Base-by-base conservation (phyloP, 129 eudicot genomes). In the Saposhnikovia divaricata region DNA sequence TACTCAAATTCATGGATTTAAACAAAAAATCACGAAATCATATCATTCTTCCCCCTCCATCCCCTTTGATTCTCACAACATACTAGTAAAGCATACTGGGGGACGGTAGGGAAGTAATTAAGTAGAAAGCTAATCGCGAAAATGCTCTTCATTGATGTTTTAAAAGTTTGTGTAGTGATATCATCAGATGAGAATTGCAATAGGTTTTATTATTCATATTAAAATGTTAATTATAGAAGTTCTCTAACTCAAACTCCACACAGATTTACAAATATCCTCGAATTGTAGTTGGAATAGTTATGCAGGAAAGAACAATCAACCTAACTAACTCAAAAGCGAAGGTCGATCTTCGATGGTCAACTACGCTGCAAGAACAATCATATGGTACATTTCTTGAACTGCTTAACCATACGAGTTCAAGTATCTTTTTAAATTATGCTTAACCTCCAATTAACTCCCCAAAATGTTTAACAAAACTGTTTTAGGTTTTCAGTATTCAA, bases 1-100 rank as follows among this genome's bases (percentile, higher is more conserved):
- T 53, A 61, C 51, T 81, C 81, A 81, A 79, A 61, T 72, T 72
- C 80, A 82, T 43, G 63, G 31, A 72, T 48, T 75, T 25, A 27
- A 47, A 44, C 57, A 80, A 70, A 78, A 78, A 43, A 38, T 38
- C 34, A 5, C 0, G 13, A 74, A 27, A 27, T 18, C 37, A 13
- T 12, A 14, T 4, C 39, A 21, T 23, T 45, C 19, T 12, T 4
- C 38, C 47, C 44, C 68, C 3, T 48, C 46, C 19, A 15, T 19
- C 72, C 18, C 23, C 21, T 9, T 34, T 1, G 37, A 48, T 15
- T 15, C 45, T n/a, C 34, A 15, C 16, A 25, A 45, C 15, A 23
- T 6, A 73, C 40, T 25, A 74, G 9, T 46, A 14, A 72, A 40
- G n/a, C 15, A 72, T 19, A 10, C n/a, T 9, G 1, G 51, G 51